Conservation (phyloP, 1,284 basidiomycete genomes). For the Sporisorium iseilematis-ciliati region DNA sequence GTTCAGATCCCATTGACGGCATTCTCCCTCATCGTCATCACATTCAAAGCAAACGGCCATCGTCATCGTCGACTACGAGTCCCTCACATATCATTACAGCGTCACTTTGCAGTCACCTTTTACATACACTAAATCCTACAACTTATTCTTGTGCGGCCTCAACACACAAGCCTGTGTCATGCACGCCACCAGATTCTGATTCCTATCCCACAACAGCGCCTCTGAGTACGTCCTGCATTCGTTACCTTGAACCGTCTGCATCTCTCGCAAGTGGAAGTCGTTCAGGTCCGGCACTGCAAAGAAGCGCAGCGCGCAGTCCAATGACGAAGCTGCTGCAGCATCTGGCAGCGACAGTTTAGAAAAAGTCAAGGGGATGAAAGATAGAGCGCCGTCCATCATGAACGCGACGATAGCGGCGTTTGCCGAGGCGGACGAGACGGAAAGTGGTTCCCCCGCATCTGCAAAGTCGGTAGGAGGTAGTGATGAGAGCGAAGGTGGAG, state of each 20-base stretch:
- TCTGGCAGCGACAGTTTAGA: slow-evolving; percentile 42
- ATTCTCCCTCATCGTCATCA: too few relatives aligned
- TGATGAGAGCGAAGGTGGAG: slow-evolving; percentile 5
- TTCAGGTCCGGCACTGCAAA: slow-evolving; percentile 53
- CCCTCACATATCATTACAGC: too few relatives aligned
- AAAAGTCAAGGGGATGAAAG: slow-evolving; percentile 64
- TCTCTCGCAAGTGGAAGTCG: slow-evolving; percentile 55
- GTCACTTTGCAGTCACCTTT: not conserved
- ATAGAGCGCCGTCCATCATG: slow-evolving; percentile 59
- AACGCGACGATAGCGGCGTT: slow-evolving; percentile 43
- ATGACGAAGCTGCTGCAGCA: slow-evolving; percentile 47
- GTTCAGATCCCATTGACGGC: too few relatives aligned
- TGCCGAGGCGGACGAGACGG: slow-evolving; percentile 19
- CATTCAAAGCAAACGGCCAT: too few relatives aligned
- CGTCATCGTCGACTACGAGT: too few relatives aligned
- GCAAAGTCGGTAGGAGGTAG: slow-evolving; percentile 9
- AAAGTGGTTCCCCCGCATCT: slow-evolving; percentile 17
- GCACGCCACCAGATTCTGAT: slow-evolving; percentile 41
- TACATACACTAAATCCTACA: not conserved
- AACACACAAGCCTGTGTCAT: slow-evolving; percentile 56
- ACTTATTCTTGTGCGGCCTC: slow-evolving; percentile 19
- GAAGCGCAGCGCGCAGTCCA: slow-evolving; percentile 64
- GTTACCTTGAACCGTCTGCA: slow-evolving; percentile 42
- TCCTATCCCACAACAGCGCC: slow-evolving; percentile 43
- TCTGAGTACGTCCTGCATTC: slow-evolving; percentile 57